Base-by-base conservation (phyloP, 2,329 filamentous ascomycete genomes). In the Rosellinia necatrix region DNA sequence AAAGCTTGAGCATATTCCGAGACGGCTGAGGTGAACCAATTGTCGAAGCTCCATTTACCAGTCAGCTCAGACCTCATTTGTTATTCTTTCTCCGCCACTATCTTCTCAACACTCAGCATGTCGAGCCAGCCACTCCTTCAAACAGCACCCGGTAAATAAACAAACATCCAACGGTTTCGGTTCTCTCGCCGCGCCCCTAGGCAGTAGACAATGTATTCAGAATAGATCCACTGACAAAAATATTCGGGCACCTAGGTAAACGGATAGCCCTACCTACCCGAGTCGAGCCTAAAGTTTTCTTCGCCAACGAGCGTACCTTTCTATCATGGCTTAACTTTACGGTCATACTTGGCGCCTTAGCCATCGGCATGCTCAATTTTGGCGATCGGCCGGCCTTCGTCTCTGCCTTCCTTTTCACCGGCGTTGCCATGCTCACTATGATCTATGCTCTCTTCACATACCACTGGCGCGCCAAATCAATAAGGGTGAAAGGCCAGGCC, bases 301-400 rank as follows among this genome's bases (percentile, higher is more conserved):
- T 99, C 82, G 94, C 94, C 78, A 99, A 99, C 82, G 94, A 99
- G 79, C 91, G 94, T 62, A 99, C 94, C 62, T 99, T 99, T 75
- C 87, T 99, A 70, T 96, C 92, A 76, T 99, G 94, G 94, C 90
- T 99, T 71, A 99, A 99, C 84, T 97, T 97, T 82, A 96, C 92
- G 74, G 92, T 99, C 71, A 93, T 99, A 76, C 89, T 99, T 60
- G 94, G 94, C 70, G 94, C 94, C 62, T 87, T 99, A 47, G 93
- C 94, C 65, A 91, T 99, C 67, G 94, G 94, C 66, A 92, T 99
- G 72, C 87, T 99, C 70, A 99, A 99, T 81, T 99, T 99, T 69
- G 94, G 94, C 72, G 94, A 99, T 76, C 87, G 87, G 63, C 86
- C 96, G 53, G 93, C 93, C 68, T 94, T 94, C 73, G 96, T 97